Evolutionary conservation across 257 asterid species (phyloP).

Genomic region (Eustoma russellianum): DNA sequence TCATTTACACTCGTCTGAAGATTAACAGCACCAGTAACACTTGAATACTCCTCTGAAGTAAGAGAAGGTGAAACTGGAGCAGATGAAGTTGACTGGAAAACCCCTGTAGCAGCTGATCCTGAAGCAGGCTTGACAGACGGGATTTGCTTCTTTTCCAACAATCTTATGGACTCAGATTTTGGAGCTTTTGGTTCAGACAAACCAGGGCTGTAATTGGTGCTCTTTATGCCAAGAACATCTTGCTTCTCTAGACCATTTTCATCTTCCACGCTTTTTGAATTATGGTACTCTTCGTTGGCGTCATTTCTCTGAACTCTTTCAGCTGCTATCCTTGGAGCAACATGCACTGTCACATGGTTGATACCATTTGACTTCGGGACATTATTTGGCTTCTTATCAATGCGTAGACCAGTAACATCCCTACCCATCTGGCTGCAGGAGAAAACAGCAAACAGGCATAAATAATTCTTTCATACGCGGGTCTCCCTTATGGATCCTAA

Average conservation of each 20-base stretch:
- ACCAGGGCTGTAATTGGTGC: slow-evolving; percentile 34
- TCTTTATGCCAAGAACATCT: slow-evolving; percentile 50
- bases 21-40: slow-evolving; percentile 11
- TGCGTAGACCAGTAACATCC: slow-evolving; percentile 37
- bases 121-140: slow-evolving; percentile 37
- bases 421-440: slow-evolving; percentile 48
- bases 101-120: slow-evolving; percentile 32
- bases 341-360: slow-evolving; percentile 25
- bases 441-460: slow-evolving; percentile 4
- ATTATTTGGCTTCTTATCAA: slow-evolving; percentile 28
- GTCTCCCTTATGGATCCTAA: too few species aligned
- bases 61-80: slow-evolving; percentile 25
- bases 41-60: slow-evolving; percentile 22
- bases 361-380: slow-evolving; percentile 28
- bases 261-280: slow-evolving; percentile 18
- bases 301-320: slow-evolving; percentile 25
- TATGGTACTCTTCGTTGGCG: slow-evolving; percentile 20
- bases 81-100: slow-evolving; percentile 19
- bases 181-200: slow-evolving; percentile 33
- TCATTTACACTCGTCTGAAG: slow-evolving; percentile 7
- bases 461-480: neutral
- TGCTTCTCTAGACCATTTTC: slow-evolving; percentile 35
- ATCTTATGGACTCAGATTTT: slow-evolving; percentile 39
- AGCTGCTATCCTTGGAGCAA: slow-evolving; percentile 24
- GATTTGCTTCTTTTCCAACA: slow-evolving; percentile 34